These are phyloP conservation scores for Porodaedalea pini DNA, from an alignment of 1,284 basidiomycete species.

Conservation along the genomic window DNA sequence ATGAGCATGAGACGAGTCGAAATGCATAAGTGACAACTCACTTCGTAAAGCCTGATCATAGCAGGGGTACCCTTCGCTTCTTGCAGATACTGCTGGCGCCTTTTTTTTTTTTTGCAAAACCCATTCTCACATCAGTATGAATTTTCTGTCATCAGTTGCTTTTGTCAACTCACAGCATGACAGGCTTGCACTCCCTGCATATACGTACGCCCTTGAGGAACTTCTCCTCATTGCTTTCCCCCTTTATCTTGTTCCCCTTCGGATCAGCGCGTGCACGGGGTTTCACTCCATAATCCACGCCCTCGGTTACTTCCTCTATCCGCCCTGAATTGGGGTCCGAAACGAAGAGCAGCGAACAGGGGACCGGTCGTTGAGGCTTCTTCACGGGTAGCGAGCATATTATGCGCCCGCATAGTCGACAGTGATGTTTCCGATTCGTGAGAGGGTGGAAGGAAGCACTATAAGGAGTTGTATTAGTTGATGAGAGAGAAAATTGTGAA, in stretches of 20 bases:
- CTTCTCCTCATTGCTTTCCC: constrained; percentile 63
- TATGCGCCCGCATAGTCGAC: constrained; percentile 89
- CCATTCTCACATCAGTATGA: too few species aligned
- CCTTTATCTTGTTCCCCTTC: constrained; percentile 29
- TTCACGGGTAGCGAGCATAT: constrained; percentile 89
- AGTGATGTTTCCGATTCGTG: constrained; percentile 95
- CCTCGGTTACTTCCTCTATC: constrained; percentile 84
- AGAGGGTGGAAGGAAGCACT: constrained; percentile 84
- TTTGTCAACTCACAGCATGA: constrained; percentile 71
- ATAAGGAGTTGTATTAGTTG: background rate
- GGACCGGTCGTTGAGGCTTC: constrained; percentile 59
- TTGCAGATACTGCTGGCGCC: constrained; percentile 77
- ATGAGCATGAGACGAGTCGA: background rate
- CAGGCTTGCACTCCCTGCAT: constrained; percentile 76
- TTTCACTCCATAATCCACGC: constrained; percentile 80
- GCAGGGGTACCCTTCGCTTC: constrained; percentile 62
- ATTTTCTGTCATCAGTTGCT: too few species aligned
- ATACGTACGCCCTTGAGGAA: constrained; percentile 81
- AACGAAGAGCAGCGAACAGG: constrained; percentile 78
- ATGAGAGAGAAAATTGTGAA: background rate
- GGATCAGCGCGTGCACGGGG: constrained; percentile 36
- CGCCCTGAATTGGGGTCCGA: constrained; percentile 70
- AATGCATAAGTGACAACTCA: constrained; percentile 29
- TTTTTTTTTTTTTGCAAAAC: constrained; percentile 30
- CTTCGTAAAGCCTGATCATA: constrained; percentile 70